Conservation (phyloP, 192 early-diverging fungal species). For the Rhizophagus sp. region DNA sequence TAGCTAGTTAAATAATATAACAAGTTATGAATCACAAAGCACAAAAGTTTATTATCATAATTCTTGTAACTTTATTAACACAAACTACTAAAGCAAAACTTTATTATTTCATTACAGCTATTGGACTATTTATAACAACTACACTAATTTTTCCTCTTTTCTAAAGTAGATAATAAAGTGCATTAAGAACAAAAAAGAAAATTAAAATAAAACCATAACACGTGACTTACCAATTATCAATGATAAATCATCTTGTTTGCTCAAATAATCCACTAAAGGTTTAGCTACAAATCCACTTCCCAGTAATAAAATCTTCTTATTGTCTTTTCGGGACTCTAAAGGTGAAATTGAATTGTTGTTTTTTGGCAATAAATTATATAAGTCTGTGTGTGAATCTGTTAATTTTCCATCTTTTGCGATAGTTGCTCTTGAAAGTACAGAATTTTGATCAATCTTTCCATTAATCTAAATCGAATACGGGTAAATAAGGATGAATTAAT, state of each 20-base stretch:
- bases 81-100: too few relatives aligned
- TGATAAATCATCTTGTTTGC: conserved; percentile 51
- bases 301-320: conserved; percentile 44
- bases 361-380: conserved; percentile 38
- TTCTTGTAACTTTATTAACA: too few relatives aligned
- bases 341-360: conserved; percentile 8
- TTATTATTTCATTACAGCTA: neutral
- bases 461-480: conserved; percentile 31
- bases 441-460: conserved; percentile 59
- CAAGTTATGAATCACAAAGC: neutral
- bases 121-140: neutral
- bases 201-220: neutral
- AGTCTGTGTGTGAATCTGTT: conserved; percentile 51
- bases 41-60: too few relatives aligned
- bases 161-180: neutral
- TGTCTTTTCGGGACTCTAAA: neutral
- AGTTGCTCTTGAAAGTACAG: conserved; percentile 74
- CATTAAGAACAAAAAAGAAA: neutral
- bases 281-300: conserved; percentile 78
- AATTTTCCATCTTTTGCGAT: conserved; percentile 77
- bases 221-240: conserved; percentile 66
- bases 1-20: conserved; percentile 53
- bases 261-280: conserved; percentile 88
- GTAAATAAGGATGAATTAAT: too few relatives aligned
- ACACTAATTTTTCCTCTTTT: neutral